Conservation (phyloP, 257 asterid genomes). For the Capsicum rhomboideum region DNA sequence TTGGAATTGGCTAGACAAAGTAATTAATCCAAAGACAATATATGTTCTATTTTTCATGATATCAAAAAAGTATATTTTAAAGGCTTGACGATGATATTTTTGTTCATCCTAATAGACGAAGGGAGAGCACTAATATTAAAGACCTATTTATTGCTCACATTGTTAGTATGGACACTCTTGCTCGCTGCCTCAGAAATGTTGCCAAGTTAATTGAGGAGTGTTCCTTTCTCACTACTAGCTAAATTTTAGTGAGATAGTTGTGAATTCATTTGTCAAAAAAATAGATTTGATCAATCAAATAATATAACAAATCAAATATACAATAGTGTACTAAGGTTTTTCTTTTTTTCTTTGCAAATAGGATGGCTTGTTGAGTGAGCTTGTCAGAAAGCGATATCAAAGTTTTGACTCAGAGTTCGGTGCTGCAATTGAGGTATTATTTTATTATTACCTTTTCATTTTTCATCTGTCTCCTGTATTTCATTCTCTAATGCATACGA, state of each 20-base stretch:
- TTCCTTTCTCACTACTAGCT: not conserved
- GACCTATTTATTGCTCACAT: conserved; percentile 87
- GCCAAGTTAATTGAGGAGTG: conserved; percentile 71
- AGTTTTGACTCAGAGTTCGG: conserved; percentile 88
- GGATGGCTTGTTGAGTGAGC: conserved; percentile 68
- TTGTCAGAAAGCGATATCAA: conserved; percentile 74
- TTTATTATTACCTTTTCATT: not conserved
- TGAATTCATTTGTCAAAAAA: not conserved
- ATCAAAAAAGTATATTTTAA: not conserved
- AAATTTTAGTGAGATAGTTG: not conserved
- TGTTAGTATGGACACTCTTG: conserved; percentile 92
- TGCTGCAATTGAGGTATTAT: conserved; percentile 62
- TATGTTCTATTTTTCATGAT: no score
- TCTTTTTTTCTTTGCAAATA: conserved; percentile 10
- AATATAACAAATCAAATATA: not conserved
- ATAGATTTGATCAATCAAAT: no score
- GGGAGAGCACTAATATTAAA: conserved; percentile 96
- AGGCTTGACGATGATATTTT: not conserved
- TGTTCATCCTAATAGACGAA: conserved; percentile 39
- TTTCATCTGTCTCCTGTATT: not conserved
- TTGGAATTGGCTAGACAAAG: no score
- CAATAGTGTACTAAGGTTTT: not conserved
- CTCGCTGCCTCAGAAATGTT: conserved; percentile 91
- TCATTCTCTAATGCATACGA: not conserved
- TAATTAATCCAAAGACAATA: no score